A percentile compares a stretch with the other conserved stretches of the same genome.
Conservation (phyloP, 2,329 filamentous ascomycete genomes). For the Teratosphaeria destructans region DNA sequence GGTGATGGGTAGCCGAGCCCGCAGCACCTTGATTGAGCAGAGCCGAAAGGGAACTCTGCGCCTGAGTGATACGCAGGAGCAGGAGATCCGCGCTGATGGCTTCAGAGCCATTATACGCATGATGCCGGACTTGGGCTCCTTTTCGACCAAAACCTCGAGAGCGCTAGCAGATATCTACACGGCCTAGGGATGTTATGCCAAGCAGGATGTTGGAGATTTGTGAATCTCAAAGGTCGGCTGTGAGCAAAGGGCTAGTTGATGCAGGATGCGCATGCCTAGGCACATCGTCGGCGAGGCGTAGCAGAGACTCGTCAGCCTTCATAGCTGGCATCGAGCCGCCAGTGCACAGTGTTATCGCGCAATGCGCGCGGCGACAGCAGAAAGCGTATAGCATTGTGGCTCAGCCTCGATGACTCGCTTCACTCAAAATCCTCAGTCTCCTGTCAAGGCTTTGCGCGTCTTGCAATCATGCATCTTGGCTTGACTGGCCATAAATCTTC, state of each 20-base stretch:
- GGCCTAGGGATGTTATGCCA: neutral
- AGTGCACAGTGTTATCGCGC: neutral
- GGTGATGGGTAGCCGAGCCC: neutral
- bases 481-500: too few relatives aligned
- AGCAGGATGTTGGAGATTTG: neutral
- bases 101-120: constrained; percentile 1
- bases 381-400: neutral
- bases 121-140: neutral
- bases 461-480: too few relatives aligned
- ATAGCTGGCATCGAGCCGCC: neutral
- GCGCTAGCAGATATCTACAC: neutral
- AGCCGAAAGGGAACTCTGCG: neutral
- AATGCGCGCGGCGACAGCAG: neutral
- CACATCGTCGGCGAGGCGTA: neutral
- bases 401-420: neutral
- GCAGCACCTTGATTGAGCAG: neutral
- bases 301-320: neutral
- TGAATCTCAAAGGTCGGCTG: neutral
- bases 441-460: too few relatives aligned
- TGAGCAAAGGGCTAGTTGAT: too few relatives aligned
- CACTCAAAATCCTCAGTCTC: too few relatives aligned
- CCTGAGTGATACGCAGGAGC: neutral
- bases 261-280: neutral
- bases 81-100: neutral
- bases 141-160: neutral